Evolutionary conservation across 179 eudicot species (phyloP), one percentile per base, ranked within the genome.

Genomic region (Spergularia azorica): DNA sequence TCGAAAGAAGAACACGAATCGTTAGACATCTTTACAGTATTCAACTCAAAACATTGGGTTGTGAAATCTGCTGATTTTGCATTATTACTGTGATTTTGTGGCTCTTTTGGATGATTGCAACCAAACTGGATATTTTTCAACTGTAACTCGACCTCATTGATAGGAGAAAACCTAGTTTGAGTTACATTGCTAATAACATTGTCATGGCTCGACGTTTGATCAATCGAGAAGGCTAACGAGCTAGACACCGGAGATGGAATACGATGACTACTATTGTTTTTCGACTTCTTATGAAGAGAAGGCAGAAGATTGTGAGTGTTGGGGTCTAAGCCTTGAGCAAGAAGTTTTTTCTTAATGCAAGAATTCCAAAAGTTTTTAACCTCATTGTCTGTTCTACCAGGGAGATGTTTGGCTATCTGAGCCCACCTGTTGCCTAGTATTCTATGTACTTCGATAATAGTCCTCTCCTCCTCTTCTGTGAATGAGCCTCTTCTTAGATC

Each of bases 341-440:
- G 82, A 70, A 92, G 97, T 82, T 89, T 92, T 67, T 92, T 92
- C 87, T 91, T 92, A 74, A 92, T 89, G 86, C 92, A 89, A 15
- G 97, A 92, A 77, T 92, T 92, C 97, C 97, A 92, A 68, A 89
- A 92, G 79, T 92, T 92, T 83, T 92, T 92, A 4, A 92, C 92
- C 73, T 92, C 97, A 61, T 92, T 91, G 72, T 92, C 97, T 0
- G 97, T 92, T 79, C 97, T 85, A 6, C 97, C 97, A 0, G 97
- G 96, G 51, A 92, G 76, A 63, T 92, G 96, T 64, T 91, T 92
- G 17, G 97, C 97, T 62, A 92, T 91, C 65, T 92, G 97, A 43
- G 97, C 95, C 97, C 97, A 92, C 64, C 93, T 78, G 77, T 92
- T 92, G 17, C 97, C 97, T 18, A 92, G 72, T 32, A 92, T 92